A percentile compares a stretch with the other conserved stretches of the same genome.
These are phyloP conservation scores for Colletotrichum sp. DNA, from an alignment of 2,329 filamentous ascomycete species.

Conservation along the genomic window DNA sequence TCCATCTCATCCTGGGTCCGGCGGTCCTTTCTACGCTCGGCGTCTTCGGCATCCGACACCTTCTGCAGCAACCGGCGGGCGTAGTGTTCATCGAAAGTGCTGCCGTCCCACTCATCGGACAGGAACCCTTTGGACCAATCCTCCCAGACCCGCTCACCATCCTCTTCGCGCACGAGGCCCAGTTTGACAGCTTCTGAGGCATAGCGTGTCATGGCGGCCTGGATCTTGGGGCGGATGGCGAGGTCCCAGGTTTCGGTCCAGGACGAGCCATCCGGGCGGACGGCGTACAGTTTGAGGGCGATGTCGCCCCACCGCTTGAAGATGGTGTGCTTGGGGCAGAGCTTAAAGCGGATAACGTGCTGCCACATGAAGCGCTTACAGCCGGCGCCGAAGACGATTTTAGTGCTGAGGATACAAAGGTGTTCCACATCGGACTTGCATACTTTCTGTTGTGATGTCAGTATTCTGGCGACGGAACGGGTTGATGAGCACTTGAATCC, in stretches of 20 bases:
- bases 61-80: not conserved
- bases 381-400: not conserved
- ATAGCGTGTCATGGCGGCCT: not conserved
- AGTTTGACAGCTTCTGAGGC: not conserved
- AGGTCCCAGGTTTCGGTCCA: not conserved
- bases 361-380: not conserved
- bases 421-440: not conserved
- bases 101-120: not conserved
- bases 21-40: not conserved
- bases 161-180: not conserved
- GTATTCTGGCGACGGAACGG: not conserved
- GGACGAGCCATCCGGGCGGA: not conserved
- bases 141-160: not conserved
- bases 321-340: not conserved
- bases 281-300: not conserved
- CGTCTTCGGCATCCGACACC: not conserved
- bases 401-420: not conserved
- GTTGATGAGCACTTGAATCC: not conserved
- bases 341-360: not conserved
- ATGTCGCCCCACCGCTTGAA: not conserved
- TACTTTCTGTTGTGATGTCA: not conserved
- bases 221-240: not conserved
- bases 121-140: not conserved
- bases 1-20: not conserved
- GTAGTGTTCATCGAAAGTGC: not conserved